phyloP scores from a whole-genome alignment of 495 filamentous ascomycete genomes.

The Aspergillus ostianus region DNA sequence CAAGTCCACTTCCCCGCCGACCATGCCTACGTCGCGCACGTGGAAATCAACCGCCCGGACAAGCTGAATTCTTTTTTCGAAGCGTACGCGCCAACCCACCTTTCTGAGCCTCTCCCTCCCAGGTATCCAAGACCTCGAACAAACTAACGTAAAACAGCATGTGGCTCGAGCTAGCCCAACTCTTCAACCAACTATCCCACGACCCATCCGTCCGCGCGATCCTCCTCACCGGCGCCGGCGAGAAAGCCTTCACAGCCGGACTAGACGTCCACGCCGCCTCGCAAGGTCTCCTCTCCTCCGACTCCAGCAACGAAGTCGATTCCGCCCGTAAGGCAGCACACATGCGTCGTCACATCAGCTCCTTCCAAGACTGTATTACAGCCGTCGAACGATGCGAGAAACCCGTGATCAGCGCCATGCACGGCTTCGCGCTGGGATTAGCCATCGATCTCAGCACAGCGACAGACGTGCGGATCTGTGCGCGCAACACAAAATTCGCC shows the following conservation, averaged over 20 bases:
- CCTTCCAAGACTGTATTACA: constrained; percentile 77
- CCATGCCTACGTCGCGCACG: constrained; percentile 72
- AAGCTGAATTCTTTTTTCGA: constrained; percentile 92
- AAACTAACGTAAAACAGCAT: constrained; percentile 51
- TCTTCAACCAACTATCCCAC: constrained; percentile 73
- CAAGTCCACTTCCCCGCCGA: constrained; percentile 62
- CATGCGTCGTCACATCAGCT: constrained; percentile 64
- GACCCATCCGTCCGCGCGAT: constrained; percentile 74
- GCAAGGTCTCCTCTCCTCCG: constrained; percentile 22
- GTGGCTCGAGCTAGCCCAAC: constrained; percentile 76
- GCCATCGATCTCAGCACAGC: constrained; percentile 80
- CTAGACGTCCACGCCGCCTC: constrained; percentile 72
- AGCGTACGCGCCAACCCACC: constrained; percentile 41
- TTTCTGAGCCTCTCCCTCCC: neutral
- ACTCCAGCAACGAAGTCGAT: constrained; percentile 43
- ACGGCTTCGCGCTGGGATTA: constrained; percentile 77
- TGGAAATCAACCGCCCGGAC: constrained; percentile 86
- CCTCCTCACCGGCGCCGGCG: constrained; percentile 78
- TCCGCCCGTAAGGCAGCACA: constrained; percentile 62
- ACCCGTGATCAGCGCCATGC: constrained; percentile 81
- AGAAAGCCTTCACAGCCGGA: constrained; percentile 78
- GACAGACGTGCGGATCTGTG: constrained; percentile 76
- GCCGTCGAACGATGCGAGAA: constrained; percentile 86
- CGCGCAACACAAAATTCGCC: constrained; percentile 60
- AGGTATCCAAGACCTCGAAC: neutral